A percentile compares a stretch with the other conserved stretches of the same genome.
These are phyloP conservation scores for Ophiostoma ips DNA, from an alignment of 2,329 filamentous ascomycete genomes.

Conservation along the genomic window DNA sequence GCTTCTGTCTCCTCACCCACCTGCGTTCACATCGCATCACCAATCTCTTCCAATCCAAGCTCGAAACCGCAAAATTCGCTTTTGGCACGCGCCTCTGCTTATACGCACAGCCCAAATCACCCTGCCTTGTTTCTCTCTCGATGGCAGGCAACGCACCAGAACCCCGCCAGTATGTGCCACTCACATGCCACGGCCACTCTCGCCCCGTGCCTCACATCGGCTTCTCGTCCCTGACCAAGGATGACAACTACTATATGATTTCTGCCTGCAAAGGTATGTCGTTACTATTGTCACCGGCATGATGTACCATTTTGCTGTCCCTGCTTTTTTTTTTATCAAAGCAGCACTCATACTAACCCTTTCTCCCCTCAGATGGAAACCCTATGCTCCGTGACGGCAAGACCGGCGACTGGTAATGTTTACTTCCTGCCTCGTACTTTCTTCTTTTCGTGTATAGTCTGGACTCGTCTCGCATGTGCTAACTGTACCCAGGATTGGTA, in stretches of 20 bases:
- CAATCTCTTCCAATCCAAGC: not conserved
- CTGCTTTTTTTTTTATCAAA: not conserved
- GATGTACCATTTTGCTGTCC: no score
- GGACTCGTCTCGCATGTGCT: not conserved
- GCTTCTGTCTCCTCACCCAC: no score
- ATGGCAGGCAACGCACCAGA: slow-evolving; percentile 21
- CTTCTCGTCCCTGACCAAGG: slow-evolving; percentile 72
- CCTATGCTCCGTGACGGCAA: slow-evolving; percentile 95
- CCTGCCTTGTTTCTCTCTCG: not conserved
- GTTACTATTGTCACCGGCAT: no score
- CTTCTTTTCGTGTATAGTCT: not conserved
- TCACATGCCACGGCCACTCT: slow-evolving; percentile 91
- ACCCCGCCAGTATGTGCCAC: slow-evolving; percentile 55
- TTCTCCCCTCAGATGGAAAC: slow-evolving; percentile 64
- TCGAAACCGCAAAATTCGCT: no score
- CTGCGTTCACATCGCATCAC: no score
- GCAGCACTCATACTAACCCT: slow-evolving; percentile 9
- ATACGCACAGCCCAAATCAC: not conserved
- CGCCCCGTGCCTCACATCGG: slow-evolving; percentile 81
- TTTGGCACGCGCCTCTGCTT: no score
- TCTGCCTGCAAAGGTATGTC: slow-evolving; percentile 76
- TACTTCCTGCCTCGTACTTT: not conserved
- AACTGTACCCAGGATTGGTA: slow-evolving; percentile 81
- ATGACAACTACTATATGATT: slow-evolving; percentile 80
- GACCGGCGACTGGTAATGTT: slow-evolving; percentile 72